Conservation (phyloP, 2,329 filamentous ascomycete genomes). For the Aureobasidium uvarum region DNA sequence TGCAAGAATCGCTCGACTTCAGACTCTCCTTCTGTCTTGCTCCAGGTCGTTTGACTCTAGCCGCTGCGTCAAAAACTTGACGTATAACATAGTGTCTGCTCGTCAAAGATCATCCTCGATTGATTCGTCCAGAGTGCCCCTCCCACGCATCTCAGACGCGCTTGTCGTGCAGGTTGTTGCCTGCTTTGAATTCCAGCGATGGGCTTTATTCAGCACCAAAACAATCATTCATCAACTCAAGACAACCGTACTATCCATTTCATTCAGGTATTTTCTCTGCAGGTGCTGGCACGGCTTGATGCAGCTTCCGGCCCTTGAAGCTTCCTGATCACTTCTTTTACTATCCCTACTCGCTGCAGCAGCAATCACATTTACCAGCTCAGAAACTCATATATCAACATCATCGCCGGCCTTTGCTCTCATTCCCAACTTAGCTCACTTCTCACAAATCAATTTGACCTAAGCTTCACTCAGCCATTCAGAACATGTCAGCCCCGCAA, state of each 20-base stretch:
- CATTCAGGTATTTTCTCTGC: background rate
- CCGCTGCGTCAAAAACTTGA: background rate
- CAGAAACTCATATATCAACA: background rate
- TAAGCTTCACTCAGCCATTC: constrained; percentile 10
- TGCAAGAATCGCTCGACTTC: background rate
- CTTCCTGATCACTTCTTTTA: background rate
- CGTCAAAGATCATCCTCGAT: background rate
- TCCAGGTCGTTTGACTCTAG: background rate
- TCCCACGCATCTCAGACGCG: background rate
- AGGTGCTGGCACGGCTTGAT: background rate
- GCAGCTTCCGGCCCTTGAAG: background rate
- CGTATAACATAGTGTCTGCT: background rate
- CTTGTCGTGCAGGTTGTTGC: background rate
- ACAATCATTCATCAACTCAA: background rate
- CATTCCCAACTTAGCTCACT: background rate
- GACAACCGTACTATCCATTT: background rate
- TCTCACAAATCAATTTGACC: background rate
- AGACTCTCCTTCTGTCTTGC: background rate
- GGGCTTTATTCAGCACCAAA: background rate
- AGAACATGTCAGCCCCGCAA: constrained; percentile 10
- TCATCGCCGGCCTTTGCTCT: background rate
- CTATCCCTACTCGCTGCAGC: background rate
- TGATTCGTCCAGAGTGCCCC: background rate
- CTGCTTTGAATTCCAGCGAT: background rate
- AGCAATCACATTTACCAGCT: background rate